A percentile compares a stretch with the other conserved stretches of the same genome.
Evolutionary conservation across 306 rosid genomes (phyloP).

Genomic region (Castanea mollissima): DNA sequence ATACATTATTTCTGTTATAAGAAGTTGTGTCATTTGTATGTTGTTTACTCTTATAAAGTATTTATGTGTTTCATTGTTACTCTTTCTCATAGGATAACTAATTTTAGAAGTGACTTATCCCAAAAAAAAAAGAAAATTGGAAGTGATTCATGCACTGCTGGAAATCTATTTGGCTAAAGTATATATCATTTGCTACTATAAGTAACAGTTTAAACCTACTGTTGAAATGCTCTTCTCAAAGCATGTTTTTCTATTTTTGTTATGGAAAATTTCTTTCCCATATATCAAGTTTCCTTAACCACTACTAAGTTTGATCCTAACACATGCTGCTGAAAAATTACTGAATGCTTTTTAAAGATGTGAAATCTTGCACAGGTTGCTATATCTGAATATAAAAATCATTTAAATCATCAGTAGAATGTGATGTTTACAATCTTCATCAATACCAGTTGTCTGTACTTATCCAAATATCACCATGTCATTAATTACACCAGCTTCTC

Average conservation of each 20-base stretch:
- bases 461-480: neutral
- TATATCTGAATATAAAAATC: neutral
- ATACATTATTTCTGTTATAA: conserved; percentile 3
- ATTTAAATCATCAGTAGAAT: neutral
- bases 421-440: neutral
- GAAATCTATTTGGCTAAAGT: neutral
- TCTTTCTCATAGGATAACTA: neutral
- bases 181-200: neutral
- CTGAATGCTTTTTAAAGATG: neutral
- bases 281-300: neutral
- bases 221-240: neutral
- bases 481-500: neutral
- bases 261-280: neutral
- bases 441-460: neutral
- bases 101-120: neutral
- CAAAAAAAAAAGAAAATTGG: too few species aligned
- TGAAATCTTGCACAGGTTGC: neutral
- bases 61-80: neutral
- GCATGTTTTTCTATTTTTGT: neutral
- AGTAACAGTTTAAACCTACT: neutral
- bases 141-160: neutral
- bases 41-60: neutral
- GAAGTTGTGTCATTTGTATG: neutral
- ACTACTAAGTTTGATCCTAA: neutral
- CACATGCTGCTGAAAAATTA: neutral